Conservation (phyloP, 495 filamentous ascomycete species). For the Symbiotaphrina buchneri region DNA sequence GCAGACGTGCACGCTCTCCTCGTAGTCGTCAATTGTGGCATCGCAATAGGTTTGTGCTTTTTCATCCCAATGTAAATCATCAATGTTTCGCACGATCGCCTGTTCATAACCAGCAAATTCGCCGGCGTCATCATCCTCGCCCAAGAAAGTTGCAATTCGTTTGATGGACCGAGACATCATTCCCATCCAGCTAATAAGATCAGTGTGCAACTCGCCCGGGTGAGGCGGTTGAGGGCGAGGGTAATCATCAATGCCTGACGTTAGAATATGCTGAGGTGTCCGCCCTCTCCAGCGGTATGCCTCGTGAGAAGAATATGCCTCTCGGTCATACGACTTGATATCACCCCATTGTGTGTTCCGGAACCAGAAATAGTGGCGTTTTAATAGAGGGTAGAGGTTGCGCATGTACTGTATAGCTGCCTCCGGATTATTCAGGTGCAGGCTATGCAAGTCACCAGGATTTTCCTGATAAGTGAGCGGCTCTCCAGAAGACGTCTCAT, state of each 20-base stretch:
- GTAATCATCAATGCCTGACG: constrained; percentile 90
- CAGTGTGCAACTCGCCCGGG: constrained; percentile 88
- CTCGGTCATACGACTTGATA: constrained; percentile 72
- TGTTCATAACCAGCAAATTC: constrained; percentile 48
- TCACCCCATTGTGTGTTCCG: constrained; percentile 78
- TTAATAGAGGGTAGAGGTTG: constrained; percentile 75
- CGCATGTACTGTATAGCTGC: constrained; percentile 52
- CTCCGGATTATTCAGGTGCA: constrained; percentile 40
- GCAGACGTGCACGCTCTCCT: constrained; percentile 75
- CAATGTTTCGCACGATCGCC: constrained; percentile 70
- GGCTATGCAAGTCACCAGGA: constrained; percentile 7
- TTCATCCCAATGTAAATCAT: constrained; percentile 83
- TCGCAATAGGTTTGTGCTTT: constrained; percentile 71
- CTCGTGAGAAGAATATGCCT: constrained; percentile 68
- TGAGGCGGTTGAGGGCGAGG: constrained; percentile 90
- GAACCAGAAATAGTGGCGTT: constrained; percentile 86
- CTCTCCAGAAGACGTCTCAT: constrained; percentile 2
- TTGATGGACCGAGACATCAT: constrained; percentile 69
- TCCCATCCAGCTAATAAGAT: constrained; percentile 91
- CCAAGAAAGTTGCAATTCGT: constrained; percentile 51
- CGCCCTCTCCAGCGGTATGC: constrained; percentile 94
- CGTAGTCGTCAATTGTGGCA: constrained; percentile 85
- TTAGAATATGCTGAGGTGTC: constrained; percentile 64
- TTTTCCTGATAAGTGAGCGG: constrained; percentile 3
- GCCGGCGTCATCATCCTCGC: constrained; percentile 48